Base-by-base conservation (phyloP, 768 basidiomycete genomes). In the Phylloporus arenicola region DNA sequence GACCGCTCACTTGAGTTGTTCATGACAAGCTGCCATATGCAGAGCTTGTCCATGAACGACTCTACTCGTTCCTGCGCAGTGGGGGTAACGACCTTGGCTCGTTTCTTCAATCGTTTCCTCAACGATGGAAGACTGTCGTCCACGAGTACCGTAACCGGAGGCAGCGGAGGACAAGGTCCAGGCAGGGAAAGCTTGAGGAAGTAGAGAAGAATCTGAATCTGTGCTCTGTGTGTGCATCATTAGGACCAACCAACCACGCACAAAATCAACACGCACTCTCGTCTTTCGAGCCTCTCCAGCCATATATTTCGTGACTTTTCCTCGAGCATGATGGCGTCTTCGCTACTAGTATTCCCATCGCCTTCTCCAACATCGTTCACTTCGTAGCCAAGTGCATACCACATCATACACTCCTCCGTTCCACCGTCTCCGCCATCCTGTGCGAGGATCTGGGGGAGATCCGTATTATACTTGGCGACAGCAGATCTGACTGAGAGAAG, bases 11-110 rank as follows among this genome's bases (percentile, higher is more conserved):
- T 35, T 20, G 70, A 63, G 12, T 77, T 59, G 4, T 71, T 67
- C 50, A 84, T 55, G 54, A 72, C 65, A 19, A 90, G 76, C 59
- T 90, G 88, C 86, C 86, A 88, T 68, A 77, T 81, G 4, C 83
- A 85, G 7, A 91, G 65, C 59, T 83, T 86, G 66, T 90, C 88
- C 83, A 88, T 87, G 65, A 84, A 82, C 1, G 73, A 70, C 62
- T 90, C 86, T 1, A 88, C 65, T 22, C 75, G 73, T n/a, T 81
- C 83, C 44, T 79, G 77, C 2, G 58, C 33, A 48, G 61, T 45
- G 55, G 63, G 50, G 58, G 57, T 25, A 48, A 55, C n/a, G 41
- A 57, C n/a, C 56, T 35, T 68, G 50, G 43, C 52, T 24, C 53
- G 57, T 25, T 53, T 54, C 45, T 57, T 61, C 48, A 22, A 57